Evolutionary conservation across 805 yeast genomes (phyloP).

Genomic region (Lipomyces yamanashiensis): DNA sequence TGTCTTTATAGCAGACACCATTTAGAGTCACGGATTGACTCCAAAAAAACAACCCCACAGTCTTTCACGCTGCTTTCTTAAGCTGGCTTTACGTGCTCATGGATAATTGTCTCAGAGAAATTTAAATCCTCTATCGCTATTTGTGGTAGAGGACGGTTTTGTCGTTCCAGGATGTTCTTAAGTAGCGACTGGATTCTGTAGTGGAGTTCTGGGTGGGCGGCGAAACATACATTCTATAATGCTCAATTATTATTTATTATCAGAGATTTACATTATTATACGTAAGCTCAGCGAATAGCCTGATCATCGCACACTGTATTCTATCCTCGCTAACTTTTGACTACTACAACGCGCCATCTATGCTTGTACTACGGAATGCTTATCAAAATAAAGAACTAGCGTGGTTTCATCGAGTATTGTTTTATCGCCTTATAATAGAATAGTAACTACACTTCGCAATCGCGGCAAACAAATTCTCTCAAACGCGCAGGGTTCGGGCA

Average conservation of each 20-base stretch:
- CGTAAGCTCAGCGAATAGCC: not conserved
- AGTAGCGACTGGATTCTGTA: not conserved
- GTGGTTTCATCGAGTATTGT: too few species aligned
- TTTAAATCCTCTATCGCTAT: not conserved
- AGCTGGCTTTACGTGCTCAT: conserved; percentile 21
- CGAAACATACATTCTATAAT: conserved; percentile 13
- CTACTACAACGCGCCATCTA: too few species aligned
- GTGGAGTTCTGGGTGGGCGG: conserved; percentile 14
- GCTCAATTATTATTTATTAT: not conserved
- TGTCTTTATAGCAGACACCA: conserved; percentile 22
- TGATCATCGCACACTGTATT: too few species aligned
- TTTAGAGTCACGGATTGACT: conserved; percentile 23
- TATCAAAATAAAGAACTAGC: too few species aligned
- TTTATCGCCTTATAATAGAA: too few species aligned
- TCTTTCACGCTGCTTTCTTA: conserved; percentile 10
- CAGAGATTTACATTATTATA: too few species aligned
- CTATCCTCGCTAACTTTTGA: too few species aligned
- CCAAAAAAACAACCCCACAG: not conserved
- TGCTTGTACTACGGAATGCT: too few species aligned
- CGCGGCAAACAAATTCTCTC: too few species aligned
- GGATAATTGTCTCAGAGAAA: conserved; percentile 18
- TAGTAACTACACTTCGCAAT: too few species aligned
- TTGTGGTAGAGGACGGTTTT: not conserved
- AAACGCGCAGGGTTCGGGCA: too few species aligned
- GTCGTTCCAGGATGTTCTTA: conserved; percentile 8